Conservation (phyloP, 805 yeast genomes). For the Schwanniomyces sp. region DNA sequence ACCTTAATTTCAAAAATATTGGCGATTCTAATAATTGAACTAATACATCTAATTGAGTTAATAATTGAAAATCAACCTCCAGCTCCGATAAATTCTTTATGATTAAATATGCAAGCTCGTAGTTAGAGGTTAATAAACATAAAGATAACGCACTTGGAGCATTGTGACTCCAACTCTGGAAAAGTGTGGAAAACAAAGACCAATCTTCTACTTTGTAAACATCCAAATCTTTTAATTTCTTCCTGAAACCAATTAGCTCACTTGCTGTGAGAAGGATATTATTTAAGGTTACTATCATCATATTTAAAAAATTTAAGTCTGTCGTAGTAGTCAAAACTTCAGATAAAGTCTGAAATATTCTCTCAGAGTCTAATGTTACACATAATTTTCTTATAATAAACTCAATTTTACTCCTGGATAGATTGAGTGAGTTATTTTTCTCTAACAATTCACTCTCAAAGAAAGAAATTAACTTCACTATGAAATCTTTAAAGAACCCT, state of each 20-base stretch:
- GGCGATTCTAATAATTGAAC: conserved; percentile 93
- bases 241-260: conserved; percentile 70
- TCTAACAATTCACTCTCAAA: conserved; percentile 59
- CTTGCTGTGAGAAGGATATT: conserved; percentile 84
- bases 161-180: conserved; percentile 89
- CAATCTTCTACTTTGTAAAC: conserved; percentile 56
- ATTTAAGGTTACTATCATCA: conserved; percentile 83
- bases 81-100: conserved; percentile 77
- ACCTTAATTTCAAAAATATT: conserved; percentile 79
- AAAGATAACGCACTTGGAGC: conserved; percentile 85
- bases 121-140: conserved; percentile 82
- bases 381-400: conserved; percentile 84
- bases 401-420: conserved; percentile 50
- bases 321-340: conserved; percentile 57
- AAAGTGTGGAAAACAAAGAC: conserved; percentile 69
- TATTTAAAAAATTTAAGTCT: conserved; percentile 67
- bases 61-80: conserved; percentile 74
- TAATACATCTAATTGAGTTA: conserved; percentile 84
- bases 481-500: conserved; percentile 71
- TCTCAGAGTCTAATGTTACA: conserved; percentile 74
- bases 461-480: conserved; percentile 65
- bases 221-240: conserved; percentile 59
- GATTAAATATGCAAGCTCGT: conserved; percentile 83
- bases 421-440: conserved; percentile 1
- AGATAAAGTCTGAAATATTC: conserved; percentile 79